Evolutionary conservation across 306 rosid species (phyloP), one percentile per base, ranked within the genome.

Genomic region (Astragalus glycyphyllos): DNA sequence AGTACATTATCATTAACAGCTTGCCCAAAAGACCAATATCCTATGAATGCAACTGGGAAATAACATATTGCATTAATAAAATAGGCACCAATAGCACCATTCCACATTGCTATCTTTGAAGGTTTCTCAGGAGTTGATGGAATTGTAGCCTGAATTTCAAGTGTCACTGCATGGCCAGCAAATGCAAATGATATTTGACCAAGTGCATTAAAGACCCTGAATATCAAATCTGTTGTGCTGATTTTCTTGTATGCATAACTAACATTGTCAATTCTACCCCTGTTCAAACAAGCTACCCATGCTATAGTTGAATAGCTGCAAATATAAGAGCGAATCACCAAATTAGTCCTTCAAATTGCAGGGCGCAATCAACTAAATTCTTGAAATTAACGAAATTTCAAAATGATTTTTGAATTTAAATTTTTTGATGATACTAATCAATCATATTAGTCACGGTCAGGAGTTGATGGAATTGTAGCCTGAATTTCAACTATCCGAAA

Each of bases 101-200:
- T 87, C 98, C 97, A 93, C 98, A 93, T 90, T 7, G 96, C 70
- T 42, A 84, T 74, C 78, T 60, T 88, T 12, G 98, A 93, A 6
- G 98, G 97, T 75, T 66, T 87, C 57, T 90, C 94, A 0, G 94
- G 96, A 2, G 94, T 93, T 11, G 97, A 90, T 2, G 97, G 97
- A 69, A 93, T 93, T 26, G 97, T 93, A 50, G 98, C 98, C 77
- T 93, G 97, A 72, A 93, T 93, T 77, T 93, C 98, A 6, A 93
- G 89, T 0, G 79, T 86, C 65, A 93, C 96, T 4, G 98, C 98
- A 47, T 93, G 97, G 11, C 98, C 98, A 0, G 98, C 97, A 77
- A 84, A 93, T 67, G 98, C 97, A 71, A 88, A 90, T 9, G 98
- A 85, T 49, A 90, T 87, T 79, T 90, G 88, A 6, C 98, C 98